Evolutionary conservation across 257 asterid genomes (phyloP).

Genomic region (Euphrasia confusa): DNA sequence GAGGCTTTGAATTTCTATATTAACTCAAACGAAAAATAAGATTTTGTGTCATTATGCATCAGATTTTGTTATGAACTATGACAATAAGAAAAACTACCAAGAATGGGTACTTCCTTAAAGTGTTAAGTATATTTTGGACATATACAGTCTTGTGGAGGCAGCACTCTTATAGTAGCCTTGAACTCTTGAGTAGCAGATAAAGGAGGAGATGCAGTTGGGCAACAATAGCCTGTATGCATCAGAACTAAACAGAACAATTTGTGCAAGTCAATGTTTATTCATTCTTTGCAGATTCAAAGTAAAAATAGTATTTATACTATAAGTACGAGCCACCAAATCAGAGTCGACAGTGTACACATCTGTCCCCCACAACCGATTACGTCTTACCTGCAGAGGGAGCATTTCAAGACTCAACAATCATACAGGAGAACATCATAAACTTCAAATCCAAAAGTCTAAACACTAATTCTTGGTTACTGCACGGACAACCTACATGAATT

Average conservation of each 20-base stretch:
- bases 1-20: too few species aligned
- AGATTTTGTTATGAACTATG: not conserved
- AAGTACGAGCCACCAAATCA: conserved; percentile 93
- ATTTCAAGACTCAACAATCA: conserved; percentile 22
- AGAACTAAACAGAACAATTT: conserved; percentile 60
- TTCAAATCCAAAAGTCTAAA: not conserved
- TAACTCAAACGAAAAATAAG: not conserved
- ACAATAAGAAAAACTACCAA: too few species aligned
- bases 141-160: conserved; percentile 88
- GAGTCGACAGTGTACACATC: conserved; percentile 95
- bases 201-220: conserved; percentile 91
- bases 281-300: not conserved
- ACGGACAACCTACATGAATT: too few species aligned
- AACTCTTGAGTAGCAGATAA: conserved; percentile 81
- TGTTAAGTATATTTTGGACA: conserved; percentile 25
- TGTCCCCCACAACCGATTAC: conserved; percentile 98
- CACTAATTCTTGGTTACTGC: too few species aligned
- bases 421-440: conserved; percentile 5
- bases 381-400: conserved; percentile 69
- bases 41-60: not conserved
- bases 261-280: conserved; percentile 29
- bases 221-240: conserved; percentile 96
- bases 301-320: conserved; percentile 16
- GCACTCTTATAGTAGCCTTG: conserved; percentile 78
- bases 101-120: too few species aligned